A percentile compares a stretch with the other conserved stretches of the same genome.
Evolutionary conservation across 306 rosid species (phyloP).

Genomic region (Trifolium subterraneum): DNA sequence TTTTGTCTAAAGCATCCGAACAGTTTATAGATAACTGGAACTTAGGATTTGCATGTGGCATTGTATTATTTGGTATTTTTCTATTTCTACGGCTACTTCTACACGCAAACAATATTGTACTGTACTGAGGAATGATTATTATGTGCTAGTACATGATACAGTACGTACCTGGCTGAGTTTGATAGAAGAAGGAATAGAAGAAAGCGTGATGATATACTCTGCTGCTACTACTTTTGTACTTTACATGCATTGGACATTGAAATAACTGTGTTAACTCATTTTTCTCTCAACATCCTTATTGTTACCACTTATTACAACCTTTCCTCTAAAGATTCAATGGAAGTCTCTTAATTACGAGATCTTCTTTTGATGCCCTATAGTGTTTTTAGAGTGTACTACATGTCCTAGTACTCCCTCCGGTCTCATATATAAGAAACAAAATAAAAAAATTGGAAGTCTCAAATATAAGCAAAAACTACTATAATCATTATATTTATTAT

Average conservation of each 20-base stretch:
- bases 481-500: no score
- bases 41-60: neutral
- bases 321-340: no score
- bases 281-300: neutral
- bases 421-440: no score
- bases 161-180: neutral
- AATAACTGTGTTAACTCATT: neutral
- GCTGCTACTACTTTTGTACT: neutral
- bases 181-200: neutral
- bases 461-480: no score
- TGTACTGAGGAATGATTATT: conserved; percentile 26
- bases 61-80: neutral
- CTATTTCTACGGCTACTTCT: conserved; percentile 27
- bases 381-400: no score
- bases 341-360: no score
- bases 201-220: neutral
- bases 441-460: no score
- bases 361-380: no score
- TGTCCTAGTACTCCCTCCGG: no score
- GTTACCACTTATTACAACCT: no score
- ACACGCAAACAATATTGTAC: conserved; percentile 49
- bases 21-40: conserved; percentile 22
- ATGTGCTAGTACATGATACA: no score
- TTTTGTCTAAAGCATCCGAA: conserved; percentile 45
- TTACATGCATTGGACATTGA: conserved; percentile 2